These are phyloP conservation scores for Corylus heterophylla DNA, from an alignment of 306 rosid genomes.

Conservation along the genomic window DNA sequence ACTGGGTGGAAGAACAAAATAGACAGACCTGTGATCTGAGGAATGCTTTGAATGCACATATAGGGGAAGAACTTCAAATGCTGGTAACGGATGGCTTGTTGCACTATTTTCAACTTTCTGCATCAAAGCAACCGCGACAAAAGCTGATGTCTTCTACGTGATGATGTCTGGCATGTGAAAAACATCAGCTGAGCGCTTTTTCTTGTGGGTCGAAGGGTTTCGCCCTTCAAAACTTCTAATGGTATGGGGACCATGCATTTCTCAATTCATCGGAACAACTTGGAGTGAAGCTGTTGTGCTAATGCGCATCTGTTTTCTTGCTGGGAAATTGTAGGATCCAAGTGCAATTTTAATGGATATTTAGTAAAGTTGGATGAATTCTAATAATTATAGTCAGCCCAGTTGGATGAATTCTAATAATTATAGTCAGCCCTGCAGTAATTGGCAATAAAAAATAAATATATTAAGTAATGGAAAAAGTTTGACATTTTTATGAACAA, in stretches of 20 bases:
- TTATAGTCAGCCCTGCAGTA: background rate
- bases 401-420: background rate
- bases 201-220: slow-evolving; percentile 94
- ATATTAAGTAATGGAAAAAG: no score
- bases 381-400: background rate
- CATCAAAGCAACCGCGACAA: slow-evolving; percentile 82
- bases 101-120: slow-evolving; percentile 71
- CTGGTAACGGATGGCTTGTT: slow-evolving; percentile 66
- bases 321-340: background rate
- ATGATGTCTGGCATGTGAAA: slow-evolving; percentile 88
- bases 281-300: background rate
- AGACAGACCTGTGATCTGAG: slow-evolving; percentile 63
- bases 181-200: slow-evolving; percentile 76
- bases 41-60: slow-evolving; percentile 57
- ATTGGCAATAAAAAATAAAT: no score
- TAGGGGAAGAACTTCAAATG: slow-evolving; percentile 61
- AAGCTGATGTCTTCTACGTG: slow-evolving; percentile 80
- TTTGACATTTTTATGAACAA: background rate
- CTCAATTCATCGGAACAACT: background rate
- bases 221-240: slow-evolving; percentile 93
- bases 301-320: no score
- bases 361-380: background rate
- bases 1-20: slow-evolving; percentile 83
- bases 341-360: background rate
- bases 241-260: slow-evolving; percentile 42